Base-by-base conservation (phyloP, 2,329 filamentous ascomycete species). In the Fusarium newnesense region DNA sequence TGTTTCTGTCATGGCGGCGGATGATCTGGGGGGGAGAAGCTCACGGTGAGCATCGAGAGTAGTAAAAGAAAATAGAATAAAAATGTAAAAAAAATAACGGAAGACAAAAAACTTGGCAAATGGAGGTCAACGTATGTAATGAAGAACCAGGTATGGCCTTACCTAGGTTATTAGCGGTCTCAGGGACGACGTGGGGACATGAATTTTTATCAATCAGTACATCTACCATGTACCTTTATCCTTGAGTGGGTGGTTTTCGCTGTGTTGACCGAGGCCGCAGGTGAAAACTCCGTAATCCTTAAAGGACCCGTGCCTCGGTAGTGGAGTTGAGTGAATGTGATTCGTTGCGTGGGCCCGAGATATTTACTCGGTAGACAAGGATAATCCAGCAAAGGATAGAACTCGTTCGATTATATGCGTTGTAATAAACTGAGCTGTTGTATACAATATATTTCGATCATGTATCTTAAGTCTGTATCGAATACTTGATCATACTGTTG, bases 1-100 rank as follows among this genome's bases (percentile, higher is more conserved):
- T 54, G 76, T 77, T 60, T 78, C 76, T 59, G 76, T 70, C 76
- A 78, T 78, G 61, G 61, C 67, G 72, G 69, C 42, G 66, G 62
- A 26, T 60, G 69, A 50, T 60, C 56, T 21, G 68, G 68, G n/a
- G 53, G 44, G 9, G 58, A 44, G 70, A 63, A 60, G 73, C 59
- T 76, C 67, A 64, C 72, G 57, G 63, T 64, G 71, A 67, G 69
- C 72, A 75, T 75, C 62, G 52, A 50, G 39, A 24, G 28, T 11
- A 30, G 19, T 9, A 39, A 64, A 53, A 26, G 50, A 44, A 21
- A 49, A 57, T 24, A 50, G 15, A 37, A 44, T 16, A 46, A 19
- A 47, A 49, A 28, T 30, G 21, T 34, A 46, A 37, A 9, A 42
- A 60, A 60, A 52, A 36, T 28, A 46, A 40, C 44, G 32, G 60